Percentiles rank a stretch among this genome's conserved stretches.
Evolutionary conservation across 345 rosid genomes (phyloP).

Genomic region (Anacardium occidentale): DNA sequence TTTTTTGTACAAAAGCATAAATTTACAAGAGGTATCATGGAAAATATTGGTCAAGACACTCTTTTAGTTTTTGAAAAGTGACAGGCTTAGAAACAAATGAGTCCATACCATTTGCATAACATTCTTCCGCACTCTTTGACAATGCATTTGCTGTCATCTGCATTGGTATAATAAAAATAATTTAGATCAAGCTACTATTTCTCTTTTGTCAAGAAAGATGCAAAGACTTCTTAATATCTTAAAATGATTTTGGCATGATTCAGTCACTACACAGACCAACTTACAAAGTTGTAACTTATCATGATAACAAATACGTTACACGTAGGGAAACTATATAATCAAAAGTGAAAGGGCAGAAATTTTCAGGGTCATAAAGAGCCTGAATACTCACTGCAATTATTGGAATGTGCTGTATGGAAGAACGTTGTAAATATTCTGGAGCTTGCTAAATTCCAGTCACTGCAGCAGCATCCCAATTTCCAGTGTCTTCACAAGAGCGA

Average conservation of each 20-base stretch:
- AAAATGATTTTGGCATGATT: too few species aligned
- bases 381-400: conserved; percentile 72
- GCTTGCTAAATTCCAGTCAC: conserved; percentile 62
- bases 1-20: conserved; percentile 36
- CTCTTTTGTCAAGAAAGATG: too few species aligned
- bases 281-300: too few species aligned
- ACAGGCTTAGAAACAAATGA: conserved; percentile 91
- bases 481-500: conserved; percentile 79
- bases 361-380: neutral
- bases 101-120: conserved; percentile 90
- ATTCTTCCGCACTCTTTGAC: conserved; percentile 88
- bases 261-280: too few species aligned
- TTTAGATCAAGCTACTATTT: too few species aligned
- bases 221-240: too few species aligned
- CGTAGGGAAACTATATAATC: neutral
- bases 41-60: conserved; percentile 64
- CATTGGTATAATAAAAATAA: too few species aligned
- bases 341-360: neutral
- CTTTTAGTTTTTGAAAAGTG: conserved; percentile 72
- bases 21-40: conserved; percentile 44
- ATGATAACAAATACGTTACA: too few species aligned
- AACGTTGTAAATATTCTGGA: conserved; percentile 23
- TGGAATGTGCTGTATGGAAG: conserved; percentile 47
- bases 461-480: conserved; percentile 78
- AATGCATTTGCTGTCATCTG: conserved; percentile 97